Evolutionary conservation across 2,329 filamentous ascomycete genomes (phyloP).

Genomic region (Ampelomyces quisqualis): DNA sequence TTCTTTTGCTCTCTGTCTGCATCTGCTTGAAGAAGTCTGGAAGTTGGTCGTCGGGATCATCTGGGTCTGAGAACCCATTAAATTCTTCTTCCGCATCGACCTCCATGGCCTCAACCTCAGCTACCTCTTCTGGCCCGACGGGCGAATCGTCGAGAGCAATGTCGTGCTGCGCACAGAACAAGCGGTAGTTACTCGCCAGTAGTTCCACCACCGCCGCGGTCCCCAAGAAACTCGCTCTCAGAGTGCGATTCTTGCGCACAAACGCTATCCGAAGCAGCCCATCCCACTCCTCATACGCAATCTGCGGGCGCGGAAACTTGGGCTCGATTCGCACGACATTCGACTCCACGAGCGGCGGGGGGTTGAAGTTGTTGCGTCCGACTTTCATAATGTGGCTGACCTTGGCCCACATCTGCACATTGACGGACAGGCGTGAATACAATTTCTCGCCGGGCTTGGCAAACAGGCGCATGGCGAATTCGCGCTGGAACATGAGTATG

Average conservation of each 20-base stretch:
- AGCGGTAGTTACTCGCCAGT: conserved; percentile 83
- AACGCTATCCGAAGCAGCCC: conserved; percentile 82
- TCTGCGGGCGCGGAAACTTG: conserved; percentile 79
- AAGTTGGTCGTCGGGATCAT: conserved; percentile 67
- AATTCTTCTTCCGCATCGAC: conserved; percentile 55
- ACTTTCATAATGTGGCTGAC: conserved; percentile 82
- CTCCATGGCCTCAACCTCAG: conserved; percentile 48
- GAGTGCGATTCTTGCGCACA: conserved; percentile 85
- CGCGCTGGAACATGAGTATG: conserved; percentile 94
- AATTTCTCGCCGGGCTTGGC: conserved; percentile 85
- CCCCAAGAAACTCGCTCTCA: conserved; percentile 77
- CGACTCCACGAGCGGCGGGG: conserved; percentile 88
- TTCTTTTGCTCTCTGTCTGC: conserved; percentile 49
- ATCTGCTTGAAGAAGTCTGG: conserved; percentile 80
- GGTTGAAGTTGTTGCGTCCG: conserved; percentile 93
- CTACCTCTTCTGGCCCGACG: conserved; percentile 30
- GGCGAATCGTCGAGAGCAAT: conserved; percentile 69
- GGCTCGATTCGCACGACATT: conserved; percentile 88
- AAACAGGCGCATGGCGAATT: conserved; percentile 88
- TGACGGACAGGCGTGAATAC: conserved; percentile 87
- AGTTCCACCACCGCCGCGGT: conserved; percentile 78
- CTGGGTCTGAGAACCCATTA: conserved; percentile 55
- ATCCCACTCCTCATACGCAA: conserved; percentile 95
- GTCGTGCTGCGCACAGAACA: conserved; percentile 86
- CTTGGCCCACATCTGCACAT: conserved; percentile 88